phyloP scores from a whole-genome alignment of 371 early-diverging fungal species.

The Zopfochytrium polystomum region DNA sequence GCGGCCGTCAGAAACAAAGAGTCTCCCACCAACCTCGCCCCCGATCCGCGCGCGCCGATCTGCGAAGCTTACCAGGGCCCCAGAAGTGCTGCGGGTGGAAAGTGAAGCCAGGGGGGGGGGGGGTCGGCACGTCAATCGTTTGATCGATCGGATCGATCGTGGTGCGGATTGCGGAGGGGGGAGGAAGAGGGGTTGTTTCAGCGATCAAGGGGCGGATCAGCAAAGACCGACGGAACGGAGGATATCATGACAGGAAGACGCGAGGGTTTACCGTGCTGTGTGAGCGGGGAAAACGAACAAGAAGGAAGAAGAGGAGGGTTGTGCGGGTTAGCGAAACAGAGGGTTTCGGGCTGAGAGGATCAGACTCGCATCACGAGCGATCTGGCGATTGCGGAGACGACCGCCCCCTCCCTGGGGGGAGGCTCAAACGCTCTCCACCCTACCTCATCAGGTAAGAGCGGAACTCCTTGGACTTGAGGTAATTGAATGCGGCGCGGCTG shows the following conservation, averaged over 20 bases:
- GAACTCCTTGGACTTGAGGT: slow-evolving; percentile 68
- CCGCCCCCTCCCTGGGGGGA: no score
- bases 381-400: not conserved
- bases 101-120: no score
- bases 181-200: not conserved
- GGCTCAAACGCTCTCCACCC: not conserved
- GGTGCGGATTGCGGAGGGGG: not conserved
- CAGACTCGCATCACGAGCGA: not conserved
- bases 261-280: slow-evolving; percentile 11
- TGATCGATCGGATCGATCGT: not conserved
- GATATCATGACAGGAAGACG: no score
- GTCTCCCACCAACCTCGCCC: not conserved
- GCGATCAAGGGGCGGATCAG: not conserved
- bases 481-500: no score
- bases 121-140: no score
- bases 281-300: not conserved
- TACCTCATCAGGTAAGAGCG: slow-evolving; percentile 75
- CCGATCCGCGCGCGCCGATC: not conserved
- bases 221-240: not conserved
- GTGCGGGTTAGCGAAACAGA: not conserved
- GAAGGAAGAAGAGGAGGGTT: not conserved
- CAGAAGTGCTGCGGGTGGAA: slow-evolving; percentile 65
- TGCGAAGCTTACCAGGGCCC: slow-evolving; percentile 71
- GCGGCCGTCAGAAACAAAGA: not conserved
- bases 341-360: no score